Percentiles rank a stretch among this genome's conserved stretches.
Evolutionary conservation across 306 rosid genomes (phyloP).

Genomic region (Ochetophila trinervis): DNA sequence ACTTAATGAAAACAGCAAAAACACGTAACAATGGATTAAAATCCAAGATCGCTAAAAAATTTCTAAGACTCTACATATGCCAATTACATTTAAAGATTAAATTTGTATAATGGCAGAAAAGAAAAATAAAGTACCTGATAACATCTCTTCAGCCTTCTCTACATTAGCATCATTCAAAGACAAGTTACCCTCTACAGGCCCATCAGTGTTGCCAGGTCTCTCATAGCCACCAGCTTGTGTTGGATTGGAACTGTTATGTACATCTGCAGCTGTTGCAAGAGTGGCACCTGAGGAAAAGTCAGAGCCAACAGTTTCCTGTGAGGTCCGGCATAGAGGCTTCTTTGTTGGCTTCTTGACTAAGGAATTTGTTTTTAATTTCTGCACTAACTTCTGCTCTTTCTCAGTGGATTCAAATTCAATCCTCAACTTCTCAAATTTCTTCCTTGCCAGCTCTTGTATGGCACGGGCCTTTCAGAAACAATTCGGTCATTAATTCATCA

Average conservation of each 20-base stretch:
- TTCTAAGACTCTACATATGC: neutral
- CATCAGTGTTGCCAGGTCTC: constrained; percentile 66
- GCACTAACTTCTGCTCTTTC: constrained; percentile 69
- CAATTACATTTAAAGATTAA: neutral
- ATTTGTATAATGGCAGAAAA: neutral
- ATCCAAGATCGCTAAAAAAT: neutral
- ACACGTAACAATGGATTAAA: neutral
- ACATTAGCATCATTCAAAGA: constrained; percentile 62
- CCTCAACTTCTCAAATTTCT: constrained; percentile 81
- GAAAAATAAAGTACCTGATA: constrained; percentile 55
- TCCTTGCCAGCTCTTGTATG: constrained; percentile 87
- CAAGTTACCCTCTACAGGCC: constrained; percentile 56
- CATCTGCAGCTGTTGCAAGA: constrained; percentile 66
- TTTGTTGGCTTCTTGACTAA: constrained; percentile 63
- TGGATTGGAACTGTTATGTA: constrained; percentile 51
- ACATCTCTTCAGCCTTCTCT: constrained; percentile 72
- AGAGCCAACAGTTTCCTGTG: constrained; percentile 89
- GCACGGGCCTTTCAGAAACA: constrained; percentile 69
- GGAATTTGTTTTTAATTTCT: constrained; percentile 57
- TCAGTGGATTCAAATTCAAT: constrained; percentile 51
- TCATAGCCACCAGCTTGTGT: constrained; percentile 55
- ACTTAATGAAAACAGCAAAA: neutral
- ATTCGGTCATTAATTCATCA: constrained; percentile 7
- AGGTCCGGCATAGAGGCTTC: constrained; percentile 55
- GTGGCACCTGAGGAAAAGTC: constrained; percentile 95